Conservation (phyloP, 805 yeast genomes). For the Saturnispora bothae region DNA sequence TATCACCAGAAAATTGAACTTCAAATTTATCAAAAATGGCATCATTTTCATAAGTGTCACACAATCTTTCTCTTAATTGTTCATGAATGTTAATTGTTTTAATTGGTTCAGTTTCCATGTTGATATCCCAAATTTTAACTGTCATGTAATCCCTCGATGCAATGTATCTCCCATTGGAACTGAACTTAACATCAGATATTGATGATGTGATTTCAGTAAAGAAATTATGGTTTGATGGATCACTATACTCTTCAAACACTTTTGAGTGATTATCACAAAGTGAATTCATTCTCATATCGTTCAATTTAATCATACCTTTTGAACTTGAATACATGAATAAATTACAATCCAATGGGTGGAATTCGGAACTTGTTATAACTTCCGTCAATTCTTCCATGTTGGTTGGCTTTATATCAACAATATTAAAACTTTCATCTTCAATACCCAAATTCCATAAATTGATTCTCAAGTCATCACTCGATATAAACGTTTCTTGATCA, state of each 20-base stretch:
- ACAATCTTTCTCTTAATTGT: slow-evolving; percentile 80
- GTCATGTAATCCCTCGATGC: slow-evolving; percentile 97
- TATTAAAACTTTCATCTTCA: slow-evolving; percentile 91
- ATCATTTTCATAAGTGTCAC: slow-evolving; percentile 97
- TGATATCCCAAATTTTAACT: slow-evolving; percentile 95
- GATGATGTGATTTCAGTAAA: slow-evolving; percentile 95
- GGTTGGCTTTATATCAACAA: slow-evolving; percentile 94
- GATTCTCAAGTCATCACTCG: slow-evolving; percentile 89
- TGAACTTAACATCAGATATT: slow-evolving; percentile 87
- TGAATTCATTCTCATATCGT: slow-evolving; percentile 94
- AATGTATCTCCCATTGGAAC: slow-evolving; percentile 85
- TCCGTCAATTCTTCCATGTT: slow-evolving; percentile 99
- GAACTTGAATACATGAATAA: slow-evolving; percentile 90
- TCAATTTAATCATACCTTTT: slow-evolving; percentile 89
- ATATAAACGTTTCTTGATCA: slow-evolving; percentile 90
- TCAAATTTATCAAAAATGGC: slow-evolving; percentile 98
- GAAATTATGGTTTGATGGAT: slow-evolving; percentile 86
- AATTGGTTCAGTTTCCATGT: slow-evolving; percentile 91
- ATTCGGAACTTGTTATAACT: slow-evolving; percentile 92
- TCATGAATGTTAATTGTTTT: slow-evolving; percentile 94
- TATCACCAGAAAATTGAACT: slow-evolving; percentile 90
- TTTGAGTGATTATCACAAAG: slow-evolving; percentile 84
- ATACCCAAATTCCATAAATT: slow-evolving; percentile 92
- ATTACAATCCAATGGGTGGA: slow-evolving; percentile 89
- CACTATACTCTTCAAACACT: slow-evolving; percentile 85